phyloP scores from a whole-genome alignment of 1,284 basidiomycete genomes.

The Peniophora sp. region DNA sequence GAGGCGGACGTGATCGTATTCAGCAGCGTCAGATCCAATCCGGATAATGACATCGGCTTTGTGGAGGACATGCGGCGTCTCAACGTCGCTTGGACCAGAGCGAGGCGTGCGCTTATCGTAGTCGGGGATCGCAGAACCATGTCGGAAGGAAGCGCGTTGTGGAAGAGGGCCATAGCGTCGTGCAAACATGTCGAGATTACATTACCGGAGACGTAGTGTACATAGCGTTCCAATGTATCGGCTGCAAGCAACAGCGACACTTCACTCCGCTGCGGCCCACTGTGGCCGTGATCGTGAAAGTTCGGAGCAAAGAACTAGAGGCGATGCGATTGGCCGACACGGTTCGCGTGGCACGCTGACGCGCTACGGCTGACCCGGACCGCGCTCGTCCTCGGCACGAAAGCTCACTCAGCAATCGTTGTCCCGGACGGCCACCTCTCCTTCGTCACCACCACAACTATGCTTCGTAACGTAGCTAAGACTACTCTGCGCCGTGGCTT shows the following conservation, averaged over 20 bases:
- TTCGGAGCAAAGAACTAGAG: neutral
- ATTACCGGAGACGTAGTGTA: conserved; percentile 3
- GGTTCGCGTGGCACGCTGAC: neutral
- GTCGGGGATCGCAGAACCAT: conserved; percentile 59
- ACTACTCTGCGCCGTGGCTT: conserved; percentile 35
- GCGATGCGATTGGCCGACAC: no score
- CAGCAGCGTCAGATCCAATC: conserved; percentile 61
- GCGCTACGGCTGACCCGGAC: neutral
- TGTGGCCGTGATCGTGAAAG: neutral
- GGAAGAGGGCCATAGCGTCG: conserved; percentile 43
- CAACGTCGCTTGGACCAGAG: conserved; percentile 74
- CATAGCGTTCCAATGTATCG: no score
- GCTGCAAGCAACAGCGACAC: conserved; percentile 17
- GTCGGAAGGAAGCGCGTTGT: conserved; percentile 30
- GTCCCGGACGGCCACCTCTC: neutral
- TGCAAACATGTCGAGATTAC: conserved; percentile 26
- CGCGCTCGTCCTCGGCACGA: neutral
- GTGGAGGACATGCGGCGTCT: conserved; percentile 57
- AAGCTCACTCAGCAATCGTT: conserved; percentile 1
- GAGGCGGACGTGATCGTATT: conserved; percentile 70
- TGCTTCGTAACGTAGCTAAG: conserved; percentile 27
- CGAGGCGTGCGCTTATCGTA: conserved; percentile 53
- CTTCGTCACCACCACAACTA: conserved; percentile 12
- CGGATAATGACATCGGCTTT: conserved; percentile 56
- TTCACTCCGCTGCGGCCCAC: conserved; percentile 18